Conservation (phyloP, 2,329 filamentous ascomycete species). For the Ophiobolus disseminans region DNA sequence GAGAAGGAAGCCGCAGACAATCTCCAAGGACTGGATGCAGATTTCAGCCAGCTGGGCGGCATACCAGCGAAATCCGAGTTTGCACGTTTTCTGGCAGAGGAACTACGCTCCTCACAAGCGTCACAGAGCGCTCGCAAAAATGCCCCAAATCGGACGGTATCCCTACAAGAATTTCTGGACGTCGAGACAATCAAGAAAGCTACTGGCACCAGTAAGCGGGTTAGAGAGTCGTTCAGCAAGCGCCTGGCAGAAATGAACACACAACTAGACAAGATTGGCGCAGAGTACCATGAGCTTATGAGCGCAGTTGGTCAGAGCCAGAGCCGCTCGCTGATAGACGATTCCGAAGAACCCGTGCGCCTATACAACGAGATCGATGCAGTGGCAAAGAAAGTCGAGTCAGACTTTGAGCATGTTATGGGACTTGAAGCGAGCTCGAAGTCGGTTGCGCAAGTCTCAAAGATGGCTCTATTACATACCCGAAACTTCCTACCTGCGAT, state of each 20-base stretch:
- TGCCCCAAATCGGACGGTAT: slow-evolving; percentile 25
- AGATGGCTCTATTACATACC: slow-evolving; percentile 69
- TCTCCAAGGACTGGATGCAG: slow-evolving; percentile 70
- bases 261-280: slow-evolving; percentile 51
- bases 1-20: slow-evolving; percentile 72
- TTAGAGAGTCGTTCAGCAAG: slow-evolving; percentile 70
- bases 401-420: slow-evolving; percentile 81
- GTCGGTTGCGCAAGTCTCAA: slow-evolving; percentile 66
- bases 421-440: slow-evolving; percentile 72
- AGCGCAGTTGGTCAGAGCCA: slow-evolving; percentile 54
- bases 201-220: slow-evolving; percentile 68
- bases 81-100: slow-evolving; percentile 57
- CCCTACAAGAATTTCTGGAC: slow-evolving; percentile 69
- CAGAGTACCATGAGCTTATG: slow-evolving; percentile 54
- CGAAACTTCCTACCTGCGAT: slow-evolving; percentile 68
- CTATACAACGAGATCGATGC: slow-evolving; percentile 86
- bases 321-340: slow-evolving; percentile 62
- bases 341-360: slow-evolving; percentile 69
- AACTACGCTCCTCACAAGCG: slow-evolving; percentile 37
- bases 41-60: slow-evolving; percentile 68
- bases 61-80: slow-evolving; percentile 72
- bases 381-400: slow-evolving; percentile 83
- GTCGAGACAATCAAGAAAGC: slow-evolving; percentile 74
- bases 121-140: slow-evolving; percentile 31
- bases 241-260: slow-evolving; percentile 53